Evolutionary conservation across 1,284 basidiomycete genomes (phyloP).

Genomic region (Ganoderma multipileum): DNA sequence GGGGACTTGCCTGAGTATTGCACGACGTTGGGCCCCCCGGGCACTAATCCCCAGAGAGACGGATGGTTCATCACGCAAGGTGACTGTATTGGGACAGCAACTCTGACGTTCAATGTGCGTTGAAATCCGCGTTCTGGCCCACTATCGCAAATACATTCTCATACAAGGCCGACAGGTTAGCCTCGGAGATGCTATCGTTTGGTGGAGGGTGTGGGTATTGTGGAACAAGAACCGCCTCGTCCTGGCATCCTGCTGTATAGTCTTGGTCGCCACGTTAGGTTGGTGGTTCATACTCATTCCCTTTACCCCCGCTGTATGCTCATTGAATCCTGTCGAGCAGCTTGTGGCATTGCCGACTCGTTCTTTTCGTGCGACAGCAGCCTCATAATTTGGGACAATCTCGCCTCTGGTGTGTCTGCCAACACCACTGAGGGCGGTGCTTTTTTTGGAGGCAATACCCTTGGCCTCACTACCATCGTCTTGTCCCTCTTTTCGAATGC

Average conservation of each 20-base stretch:
- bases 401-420: too few species aligned
- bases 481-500: too few species aligned
- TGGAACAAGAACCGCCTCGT: background rate
- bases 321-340: background rate
- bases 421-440: background rate
- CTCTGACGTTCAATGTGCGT: background rate
- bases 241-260: background rate
- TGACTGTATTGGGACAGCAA: background rate
- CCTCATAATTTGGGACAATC: background rate
- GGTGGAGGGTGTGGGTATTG: conserved; percentile 4
- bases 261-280: background rate
- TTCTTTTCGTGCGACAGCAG: background rate
- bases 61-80: background rate
- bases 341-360: background rate
- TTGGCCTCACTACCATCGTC: too few species aligned
- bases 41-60: background rate
- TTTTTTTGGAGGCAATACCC: too few species aligned
- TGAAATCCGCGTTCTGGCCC: background rate
- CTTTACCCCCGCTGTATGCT: background rate
- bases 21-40: too few species aligned
- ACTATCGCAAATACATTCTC: background rate
- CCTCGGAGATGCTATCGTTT: conserved; percentile 1
- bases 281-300: background rate
- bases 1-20: background rate
- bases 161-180: background rate